Conservation (phyloP, 805 yeast species). For the Candida easanensis region DNA sequence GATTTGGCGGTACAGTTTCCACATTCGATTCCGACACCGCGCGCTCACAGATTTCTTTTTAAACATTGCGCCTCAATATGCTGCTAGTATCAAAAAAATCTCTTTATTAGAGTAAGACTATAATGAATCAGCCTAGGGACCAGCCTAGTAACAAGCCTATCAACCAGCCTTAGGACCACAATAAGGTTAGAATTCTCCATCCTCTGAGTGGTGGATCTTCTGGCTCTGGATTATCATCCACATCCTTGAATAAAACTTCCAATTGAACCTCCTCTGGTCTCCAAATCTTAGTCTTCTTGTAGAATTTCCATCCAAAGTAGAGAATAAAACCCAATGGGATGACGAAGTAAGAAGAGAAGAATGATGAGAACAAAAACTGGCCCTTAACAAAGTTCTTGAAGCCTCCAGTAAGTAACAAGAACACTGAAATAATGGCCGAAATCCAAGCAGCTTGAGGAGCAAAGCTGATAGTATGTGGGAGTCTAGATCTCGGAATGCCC, state of each 20-base stretch:
- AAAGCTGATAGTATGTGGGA: constrained; percentile 17
- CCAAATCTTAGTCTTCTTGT: constrained; percentile 32
- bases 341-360: constrained; percentile 21
- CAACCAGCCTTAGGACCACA: constrained; percentile 17
- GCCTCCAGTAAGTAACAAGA: constrained; percentile 36
- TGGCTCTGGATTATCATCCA: constrained; percentile 31
- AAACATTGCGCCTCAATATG: too few species aligned
- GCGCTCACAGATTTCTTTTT: too few species aligned
- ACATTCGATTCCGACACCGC: too few species aligned
- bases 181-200: constrained; percentile 19
- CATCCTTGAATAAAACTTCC: constrained; percentile 30
- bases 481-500: constrained; percentile 22
- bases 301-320: constrained; percentile 33
- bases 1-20: too few species aligned
- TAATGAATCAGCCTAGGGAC: too few species aligned
- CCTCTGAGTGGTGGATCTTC: constrained; percentile 17
- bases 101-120: too few species aligned
- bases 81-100: too few species aligned
- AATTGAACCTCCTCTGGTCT: constrained; percentile 42
- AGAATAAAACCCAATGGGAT: constrained; percentile 30
- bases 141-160: too few species aligned
- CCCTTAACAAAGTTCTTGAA: constrained; percentile 34
- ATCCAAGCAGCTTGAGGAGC: constrained; percentile 32
- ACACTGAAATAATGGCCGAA: constrained; percentile 27
- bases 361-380: constrained; percentile 20